Evolutionary conservation across 2,329 filamentous ascomycete genomes (phyloP).

Genomic region (Talaromyces marneffei): DNA sequence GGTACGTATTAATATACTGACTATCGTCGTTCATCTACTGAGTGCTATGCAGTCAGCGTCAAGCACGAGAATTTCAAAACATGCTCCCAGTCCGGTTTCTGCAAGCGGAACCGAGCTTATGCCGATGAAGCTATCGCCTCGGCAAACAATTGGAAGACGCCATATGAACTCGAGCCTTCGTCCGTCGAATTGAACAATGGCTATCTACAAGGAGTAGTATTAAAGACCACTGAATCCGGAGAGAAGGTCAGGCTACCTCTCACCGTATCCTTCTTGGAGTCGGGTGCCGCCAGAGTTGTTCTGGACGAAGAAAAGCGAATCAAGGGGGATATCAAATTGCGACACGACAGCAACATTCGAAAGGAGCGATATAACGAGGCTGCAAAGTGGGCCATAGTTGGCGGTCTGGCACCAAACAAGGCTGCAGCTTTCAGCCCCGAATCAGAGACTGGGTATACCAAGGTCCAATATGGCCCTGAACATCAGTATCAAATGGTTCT

Average conservation of each 20-base stretch:
- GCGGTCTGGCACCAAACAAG: constrained; percentile 67
- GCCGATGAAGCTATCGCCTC: constrained; percentile 68
- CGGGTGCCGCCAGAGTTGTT: constrained; percentile 77
- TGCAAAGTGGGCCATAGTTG: constrained; percentile 78
- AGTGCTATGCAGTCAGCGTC: constrained; percentile 58
- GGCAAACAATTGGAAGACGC: constrained; percentile 66
- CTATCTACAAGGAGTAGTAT: constrained; percentile 69
- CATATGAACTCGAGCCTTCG: constrained; percentile 69
- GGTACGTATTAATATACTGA: constrained; percentile 45
- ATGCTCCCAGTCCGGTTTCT: constrained; percentile 93
- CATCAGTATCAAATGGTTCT: constrained; percentile 77
- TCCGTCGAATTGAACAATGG: constrained; percentile 73
- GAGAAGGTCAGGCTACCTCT: constrained; percentile 75
- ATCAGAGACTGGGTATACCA: constrained; percentile 62
- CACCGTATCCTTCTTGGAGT: constrained; percentile 81
- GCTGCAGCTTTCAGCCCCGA: constrained; percentile 63
- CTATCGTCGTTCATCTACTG: neutral
- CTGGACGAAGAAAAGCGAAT: constrained; percentile 87
- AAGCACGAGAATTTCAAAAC: constrained; percentile 98
- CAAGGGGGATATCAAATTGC: constrained; percentile 80
- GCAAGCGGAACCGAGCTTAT: constrained; percentile 85
- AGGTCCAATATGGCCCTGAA: constrained; percentile 69
- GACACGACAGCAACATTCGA: constrained; percentile 73
- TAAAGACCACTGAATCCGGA: constrained; percentile 66
- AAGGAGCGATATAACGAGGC: constrained; percentile 96